Conservation (phyloP, 768 basidiomycete genomes). For the Pholiota molesta region DNA sequence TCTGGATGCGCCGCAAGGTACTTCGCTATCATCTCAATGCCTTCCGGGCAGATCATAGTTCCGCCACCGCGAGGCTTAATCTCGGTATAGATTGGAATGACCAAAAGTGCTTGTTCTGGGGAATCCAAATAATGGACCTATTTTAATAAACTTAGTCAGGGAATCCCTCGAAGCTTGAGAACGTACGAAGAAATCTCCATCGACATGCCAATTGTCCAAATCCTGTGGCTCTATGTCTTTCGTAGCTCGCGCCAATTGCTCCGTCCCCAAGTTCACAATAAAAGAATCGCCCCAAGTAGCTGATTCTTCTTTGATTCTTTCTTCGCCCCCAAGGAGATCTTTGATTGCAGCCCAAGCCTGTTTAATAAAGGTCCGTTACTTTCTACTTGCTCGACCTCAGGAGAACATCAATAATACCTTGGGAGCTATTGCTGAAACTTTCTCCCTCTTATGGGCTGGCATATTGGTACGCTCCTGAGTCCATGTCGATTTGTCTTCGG, state of each 20-base stretch:
- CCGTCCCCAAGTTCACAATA: conserved; percentile 62
- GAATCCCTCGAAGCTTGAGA: not conserved
- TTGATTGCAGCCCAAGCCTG: conserved; percentile 64
- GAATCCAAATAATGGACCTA: conserved; percentile 66
- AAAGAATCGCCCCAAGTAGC: conserved; percentile 61
- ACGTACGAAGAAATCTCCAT: conserved; percentile 59
- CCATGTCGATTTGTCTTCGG: conserved; percentile 60
- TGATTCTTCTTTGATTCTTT: conserved; percentile 52
- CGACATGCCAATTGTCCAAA: conserved; percentile 67
- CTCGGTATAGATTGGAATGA: conserved; percentile 63
- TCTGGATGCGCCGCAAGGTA: conserved; percentile 57
- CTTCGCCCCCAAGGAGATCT: conserved; percentile 62
- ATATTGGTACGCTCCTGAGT: conserved; percentile 54
- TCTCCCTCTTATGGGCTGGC: conserved; percentile 52
- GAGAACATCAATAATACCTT: conserved; percentile 59
- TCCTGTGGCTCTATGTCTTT: conserved; percentile 40
- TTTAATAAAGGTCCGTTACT: no score
- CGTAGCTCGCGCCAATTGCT: conserved; percentile 37
- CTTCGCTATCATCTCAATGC: conserved; percentile 49
- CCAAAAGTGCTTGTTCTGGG: conserved; percentile 64
- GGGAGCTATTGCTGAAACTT: conserved; percentile 52
- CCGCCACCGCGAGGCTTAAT: conserved; percentile 58
- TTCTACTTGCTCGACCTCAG: conserved; percentile 32
- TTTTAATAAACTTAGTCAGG: not conserved
- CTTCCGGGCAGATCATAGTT: conserved; percentile 63